phyloP scores from a whole-genome alignment of 1,284 basidiomycete species.

The Porodaedalea pini region DNA sequence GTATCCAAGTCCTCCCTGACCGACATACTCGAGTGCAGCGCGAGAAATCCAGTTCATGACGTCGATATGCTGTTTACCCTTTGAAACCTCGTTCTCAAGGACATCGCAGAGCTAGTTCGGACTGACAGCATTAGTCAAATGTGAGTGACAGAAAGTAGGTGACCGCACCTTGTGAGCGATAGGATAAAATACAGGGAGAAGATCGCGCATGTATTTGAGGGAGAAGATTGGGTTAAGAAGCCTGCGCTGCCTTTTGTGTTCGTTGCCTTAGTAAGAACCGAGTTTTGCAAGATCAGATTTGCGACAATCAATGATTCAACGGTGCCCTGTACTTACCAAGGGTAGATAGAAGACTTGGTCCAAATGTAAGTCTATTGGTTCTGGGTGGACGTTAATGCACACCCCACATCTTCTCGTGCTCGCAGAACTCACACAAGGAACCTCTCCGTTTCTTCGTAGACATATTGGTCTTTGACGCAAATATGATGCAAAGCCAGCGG shows the following conservation, averaged over 20 bases:
- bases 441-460: constrained; percentile 32
- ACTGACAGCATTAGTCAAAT: constrained; percentile 7
- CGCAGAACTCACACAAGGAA: constrained; percentile 20
- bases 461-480: constrained; percentile 36
- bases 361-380: constrained; percentile 7
- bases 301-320: no score
- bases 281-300: not conserved
- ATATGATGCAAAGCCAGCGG: constrained; percentile 39
- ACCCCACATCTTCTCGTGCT: not conserved
- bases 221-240: constrained; percentile 49
- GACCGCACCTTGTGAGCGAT: constrained; percentile 33
- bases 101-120: constrained; percentile 29
- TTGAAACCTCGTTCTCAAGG: constrained; percentile 12
- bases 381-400: not conserved
- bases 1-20: constrained; percentile 37
- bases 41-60: no score
- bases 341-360: no score
- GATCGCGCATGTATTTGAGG: constrained; percentile 38
- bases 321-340: constrained; percentile 17
- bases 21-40: constrained; percentile 35
- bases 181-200: constrained; percentile 38
- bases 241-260: no score
- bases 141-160: constrained; percentile 10
- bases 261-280: constrained; percentile 32
- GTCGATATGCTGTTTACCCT: constrained; percentile 34